These are phyloP conservation scores for Fusarium globosum DNA, from an alignment of 2,329 filamentous ascomycete genomes.

Conservation along the genomic window DNA sequence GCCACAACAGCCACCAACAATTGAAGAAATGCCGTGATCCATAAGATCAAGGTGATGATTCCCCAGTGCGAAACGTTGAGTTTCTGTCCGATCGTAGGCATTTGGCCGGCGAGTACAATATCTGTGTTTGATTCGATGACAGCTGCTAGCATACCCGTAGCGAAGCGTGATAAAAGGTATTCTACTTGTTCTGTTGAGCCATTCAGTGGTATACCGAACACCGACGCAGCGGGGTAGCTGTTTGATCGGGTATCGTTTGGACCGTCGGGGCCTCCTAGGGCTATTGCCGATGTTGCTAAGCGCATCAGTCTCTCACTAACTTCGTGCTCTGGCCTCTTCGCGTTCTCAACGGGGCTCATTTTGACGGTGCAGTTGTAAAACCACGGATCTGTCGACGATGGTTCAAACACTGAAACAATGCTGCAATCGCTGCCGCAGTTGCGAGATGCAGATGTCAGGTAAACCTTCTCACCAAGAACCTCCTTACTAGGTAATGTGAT, in stretches of 20 bases:
- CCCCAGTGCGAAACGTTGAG: not conserved
- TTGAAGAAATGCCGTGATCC: not conserved
- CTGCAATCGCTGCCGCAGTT: not conserved
- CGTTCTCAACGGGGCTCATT: not conserved
- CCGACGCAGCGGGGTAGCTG: fast-evolving
- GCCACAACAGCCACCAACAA: not conserved
- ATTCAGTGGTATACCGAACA: fast-evolving
- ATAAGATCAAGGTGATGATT: not conserved
- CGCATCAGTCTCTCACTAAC: not conserved
- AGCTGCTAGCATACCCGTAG: not conserved
- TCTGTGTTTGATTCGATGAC: not conserved
- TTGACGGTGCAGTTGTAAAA: not conserved
- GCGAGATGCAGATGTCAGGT: not conserved
- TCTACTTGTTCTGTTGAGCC: not conserved
- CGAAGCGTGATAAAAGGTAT: not conserved
- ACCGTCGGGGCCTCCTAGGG: not conserved
- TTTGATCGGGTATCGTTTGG: not conserved
- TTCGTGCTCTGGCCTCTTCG: not conserved
- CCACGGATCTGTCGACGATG: not conserved
- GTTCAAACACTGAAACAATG: not conserved
- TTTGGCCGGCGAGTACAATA: not conserved
- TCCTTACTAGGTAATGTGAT: not conserved
- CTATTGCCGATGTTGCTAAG: not conserved
- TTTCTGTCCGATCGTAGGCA: not conserved
- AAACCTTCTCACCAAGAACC: not conserved